Conservation (phyloP, 2,329 filamentous ascomycete species). For the Phyllosticta citriasiana region DNA sequence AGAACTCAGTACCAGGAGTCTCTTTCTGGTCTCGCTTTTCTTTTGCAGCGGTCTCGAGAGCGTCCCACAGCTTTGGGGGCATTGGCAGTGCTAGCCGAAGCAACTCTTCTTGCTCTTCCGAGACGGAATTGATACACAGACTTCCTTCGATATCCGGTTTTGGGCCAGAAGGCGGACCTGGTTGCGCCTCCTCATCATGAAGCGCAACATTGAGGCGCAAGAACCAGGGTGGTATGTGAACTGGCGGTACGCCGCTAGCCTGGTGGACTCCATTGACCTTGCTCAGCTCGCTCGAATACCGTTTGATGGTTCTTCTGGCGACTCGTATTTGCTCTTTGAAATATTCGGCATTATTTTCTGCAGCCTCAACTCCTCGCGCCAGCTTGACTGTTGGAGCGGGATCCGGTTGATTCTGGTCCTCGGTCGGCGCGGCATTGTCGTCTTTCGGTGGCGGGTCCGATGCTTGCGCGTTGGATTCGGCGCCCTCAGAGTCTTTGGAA, state of each 20-base stretch:
- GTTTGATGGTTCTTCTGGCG: not conserved
- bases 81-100: not conserved
- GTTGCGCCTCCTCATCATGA: conserved; percentile 23
- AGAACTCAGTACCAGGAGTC: not conserved
- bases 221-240: conserved; percentile 49
- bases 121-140: not conserved
- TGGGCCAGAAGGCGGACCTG: conserved; percentile 3
- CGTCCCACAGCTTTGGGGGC: not conserved
- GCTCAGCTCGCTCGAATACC: not conserved
- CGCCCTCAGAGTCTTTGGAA: conserved; percentile 17
- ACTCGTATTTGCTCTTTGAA: conserved; percentile 8
- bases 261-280: not conserved
- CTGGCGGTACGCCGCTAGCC: conserved; percentile 19
- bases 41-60: conserved; percentile 1
- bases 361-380: conserved; percentile 13
- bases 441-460: conserved; percentile 16
- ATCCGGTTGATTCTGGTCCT: conserved; percentile 6
- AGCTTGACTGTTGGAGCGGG: not conserved
- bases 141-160: not conserved
- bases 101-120: not conserved
- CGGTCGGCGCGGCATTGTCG: conserved; percentile 18
- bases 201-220: conserved; percentile 41
- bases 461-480: not conserved
- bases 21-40: not conserved
- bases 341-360: conserved; percentile 16